phyloP scores from a whole-genome alignment of 2,329 filamentous ascomycete genomes.

The Rutstroemia sp. region DNA sequence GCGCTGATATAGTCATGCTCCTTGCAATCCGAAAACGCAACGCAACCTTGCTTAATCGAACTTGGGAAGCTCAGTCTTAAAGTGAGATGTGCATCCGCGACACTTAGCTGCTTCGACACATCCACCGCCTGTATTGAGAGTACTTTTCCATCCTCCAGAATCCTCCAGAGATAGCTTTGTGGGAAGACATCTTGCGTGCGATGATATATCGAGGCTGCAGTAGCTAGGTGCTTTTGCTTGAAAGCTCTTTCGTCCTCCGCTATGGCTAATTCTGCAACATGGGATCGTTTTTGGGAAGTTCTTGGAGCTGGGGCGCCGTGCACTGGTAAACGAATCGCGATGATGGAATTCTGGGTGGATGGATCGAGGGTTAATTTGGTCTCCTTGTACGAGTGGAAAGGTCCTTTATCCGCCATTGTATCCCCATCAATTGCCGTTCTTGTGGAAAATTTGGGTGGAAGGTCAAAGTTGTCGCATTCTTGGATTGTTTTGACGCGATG shows the following conservation, averaged over 20 bases:
- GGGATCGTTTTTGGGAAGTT: conserved; percentile 35
- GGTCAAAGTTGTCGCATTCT: conserved; percentile 20
- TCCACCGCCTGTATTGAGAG: conserved; percentile 81
- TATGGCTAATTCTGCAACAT: conserved; percentile 31
- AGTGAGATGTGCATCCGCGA: conserved; percentile 64
- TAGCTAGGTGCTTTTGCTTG: conserved; percentile 64
- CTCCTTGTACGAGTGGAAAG: conserved; percentile 73
- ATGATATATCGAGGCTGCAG: conserved; percentile 77
- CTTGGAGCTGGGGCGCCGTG: conserved; percentile 32
- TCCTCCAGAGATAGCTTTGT: conserved; percentile 83
- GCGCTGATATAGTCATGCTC: conserved; percentile 72
- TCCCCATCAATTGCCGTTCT: conserved; percentile 45
- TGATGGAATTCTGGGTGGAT: conserved; percentile 57
- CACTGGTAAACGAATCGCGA: conserved; percentile 61
- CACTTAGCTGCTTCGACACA: conserved; percentile 59
- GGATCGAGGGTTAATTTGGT: conserved; percentile 77
- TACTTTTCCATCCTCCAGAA: conserved; percentile 71
- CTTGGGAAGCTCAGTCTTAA: conserved; percentile 72
- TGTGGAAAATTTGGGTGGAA: conserved; percentile 10
- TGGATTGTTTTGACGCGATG: conserved; percentile 14
- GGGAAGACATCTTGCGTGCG: conserved; percentile 69
- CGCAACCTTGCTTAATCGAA: conserved; percentile 65
- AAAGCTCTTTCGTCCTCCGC: conserved; percentile 69
- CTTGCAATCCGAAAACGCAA: conserved; percentile 73
- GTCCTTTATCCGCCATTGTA: conserved; percentile 58